Evolutionary conservation across 805 yeast species (phyloP), one percentile per base, ranked within the genome.

Genomic region (Wickerhamiella occidentalis): DNA sequence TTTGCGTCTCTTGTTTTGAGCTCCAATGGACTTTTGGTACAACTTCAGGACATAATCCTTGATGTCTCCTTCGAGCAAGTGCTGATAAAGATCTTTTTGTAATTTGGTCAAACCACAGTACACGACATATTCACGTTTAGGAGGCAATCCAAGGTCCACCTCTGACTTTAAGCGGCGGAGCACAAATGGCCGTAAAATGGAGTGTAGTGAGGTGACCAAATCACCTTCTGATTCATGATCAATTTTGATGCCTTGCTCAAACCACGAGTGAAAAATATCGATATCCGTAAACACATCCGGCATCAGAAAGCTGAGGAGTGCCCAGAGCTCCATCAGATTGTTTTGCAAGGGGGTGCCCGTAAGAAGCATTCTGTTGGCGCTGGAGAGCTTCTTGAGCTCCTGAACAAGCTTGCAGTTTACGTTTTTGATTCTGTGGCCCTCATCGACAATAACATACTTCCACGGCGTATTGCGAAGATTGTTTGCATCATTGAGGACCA

Each of bases 271-370:
- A 61, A 90, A 90, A 40, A 87, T 72, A 47, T 81, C 90, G 52
- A 88, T 74, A 64, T 90, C 97, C 40, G 85, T 85, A 63, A 90
- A 90, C 25, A 92, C 83, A 58, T 87, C 96, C 0, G 98, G 98
- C 47, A 90, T 68, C 30, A 92, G 81, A 61, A 90, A 90, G 61
- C 92, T 92, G 49, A 90, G 70, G 51, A 92, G 68, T 0, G 96
- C 82, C 97, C 97, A 90, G 35, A 92, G 67, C 65, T 92, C 97
- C 48, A 82, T 76, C 51, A 90, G 68, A 59, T 88, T 90, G 62
- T 90, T 90, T 63, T 90, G 98, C 47, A 90, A 69, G 0, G 98
- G 97, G 0, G 98, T 90, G n/a, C 98, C 98, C 0, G 98, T 90
- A 12, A 90, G 67, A 23, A 90, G 68, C 43, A 90, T 68, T 53